These are phyloP conservation scores for Phytopythium montanum DNA, from an alignment of 352 stramenopile species.

Conservation along the genomic window DNA sequence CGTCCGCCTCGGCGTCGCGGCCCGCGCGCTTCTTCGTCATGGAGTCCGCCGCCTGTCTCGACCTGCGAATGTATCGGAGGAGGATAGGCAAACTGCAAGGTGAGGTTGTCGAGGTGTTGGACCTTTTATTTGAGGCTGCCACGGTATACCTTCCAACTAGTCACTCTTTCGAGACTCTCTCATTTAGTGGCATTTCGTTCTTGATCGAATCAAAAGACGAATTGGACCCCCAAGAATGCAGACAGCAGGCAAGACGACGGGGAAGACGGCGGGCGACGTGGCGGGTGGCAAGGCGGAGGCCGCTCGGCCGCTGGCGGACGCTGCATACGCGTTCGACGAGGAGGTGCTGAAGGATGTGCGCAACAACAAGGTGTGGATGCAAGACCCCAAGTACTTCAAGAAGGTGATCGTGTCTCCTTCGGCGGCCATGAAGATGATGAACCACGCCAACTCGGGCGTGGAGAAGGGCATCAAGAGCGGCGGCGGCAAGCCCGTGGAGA, in stretches of 20 bases:
- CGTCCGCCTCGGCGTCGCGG: conserved; percentile 4
- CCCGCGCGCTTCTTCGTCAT: conserved; percentile 47
- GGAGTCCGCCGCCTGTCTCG: neutral
- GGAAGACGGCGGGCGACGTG: neutral
- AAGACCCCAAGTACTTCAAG: conserved; percentile 95
- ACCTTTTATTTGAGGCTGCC: no score
- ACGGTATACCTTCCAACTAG: no score
- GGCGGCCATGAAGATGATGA: conserved; percentile 97
- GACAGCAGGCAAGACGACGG: conserved; percentile 19
- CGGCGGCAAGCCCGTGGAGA: conserved; percentile 96
- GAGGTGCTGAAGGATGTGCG: conserved; percentile 84
- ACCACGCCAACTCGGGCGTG: conserved; percentile 97
- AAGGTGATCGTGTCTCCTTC: conserved; percentile 93
- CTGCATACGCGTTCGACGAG: conserved; percentile 79
- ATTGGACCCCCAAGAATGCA: conserved; percentile 12
- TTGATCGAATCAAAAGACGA: no score
- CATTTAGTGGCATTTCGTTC: no score
- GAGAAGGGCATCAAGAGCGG: conserved; percentile 96
- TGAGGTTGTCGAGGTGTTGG: no score
- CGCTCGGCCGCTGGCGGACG: conserved; percentile 42
- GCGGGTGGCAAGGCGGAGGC: neutral
- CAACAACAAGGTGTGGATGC: conserved; percentile 88
- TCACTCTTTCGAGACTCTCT: no score
- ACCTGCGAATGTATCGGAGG: neutral
- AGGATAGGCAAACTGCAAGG: no score